phyloP scores from a whole-genome alignment of 2,329 filamentous ascomycete species.

The Diaporthe vexans region DNA sequence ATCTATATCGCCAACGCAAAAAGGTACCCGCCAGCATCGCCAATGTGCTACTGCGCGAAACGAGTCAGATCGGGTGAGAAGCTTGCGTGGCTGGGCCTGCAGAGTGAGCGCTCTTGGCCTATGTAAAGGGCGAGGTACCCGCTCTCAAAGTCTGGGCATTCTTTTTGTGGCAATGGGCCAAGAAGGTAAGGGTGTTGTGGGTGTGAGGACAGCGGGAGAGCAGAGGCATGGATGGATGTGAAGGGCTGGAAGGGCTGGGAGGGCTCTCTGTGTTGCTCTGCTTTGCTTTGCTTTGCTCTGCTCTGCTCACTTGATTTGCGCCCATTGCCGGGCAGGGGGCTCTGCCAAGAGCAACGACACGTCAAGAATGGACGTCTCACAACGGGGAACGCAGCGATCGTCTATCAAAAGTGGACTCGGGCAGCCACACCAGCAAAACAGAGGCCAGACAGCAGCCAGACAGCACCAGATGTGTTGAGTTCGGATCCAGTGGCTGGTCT shows the following conservation, averaged over 20 bases:
- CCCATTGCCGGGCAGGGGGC: background rate
- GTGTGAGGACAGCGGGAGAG: background rate
- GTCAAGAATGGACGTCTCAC: slow-evolving; percentile 29
- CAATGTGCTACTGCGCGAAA: slow-evolving; percentile 12
- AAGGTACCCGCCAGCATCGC: background rate
- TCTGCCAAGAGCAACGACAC: slow-evolving; percentile 34
- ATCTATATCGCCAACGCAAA: background rate
- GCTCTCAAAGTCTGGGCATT: slow-evolving; percentile 19
- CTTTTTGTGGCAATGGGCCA: slow-evolving; percentile 20
- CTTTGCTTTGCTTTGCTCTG: too few species aligned
- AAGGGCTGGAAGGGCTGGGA: background rate
- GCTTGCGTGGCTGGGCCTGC: slow-evolving; percentile 26
- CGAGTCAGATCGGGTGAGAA: slow-evolving; percentile 32
- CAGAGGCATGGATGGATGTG: slow-evolving; percentile 1
- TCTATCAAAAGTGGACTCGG: slow-evolving; percentile 33
- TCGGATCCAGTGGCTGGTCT: slow-evolving; percentile 28
- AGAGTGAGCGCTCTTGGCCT: slow-evolving; percentile 2
- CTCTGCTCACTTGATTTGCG: background rate
- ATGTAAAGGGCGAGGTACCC: slow-evolving; percentile 21
- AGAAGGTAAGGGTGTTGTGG: background rate
- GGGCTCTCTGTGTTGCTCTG: too few species aligned
- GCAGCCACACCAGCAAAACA: slow-evolving; percentile 9
- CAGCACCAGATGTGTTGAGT: slow-evolving; percentile 12
- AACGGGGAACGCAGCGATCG: background rate
- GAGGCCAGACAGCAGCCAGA: background rate